Evolutionary conservation across 2,329 filamentous ascomycete genomes (phyloP), one percentile per base, ranked within the genome.

Genomic region (Parafenestella ontariensis): DNA sequence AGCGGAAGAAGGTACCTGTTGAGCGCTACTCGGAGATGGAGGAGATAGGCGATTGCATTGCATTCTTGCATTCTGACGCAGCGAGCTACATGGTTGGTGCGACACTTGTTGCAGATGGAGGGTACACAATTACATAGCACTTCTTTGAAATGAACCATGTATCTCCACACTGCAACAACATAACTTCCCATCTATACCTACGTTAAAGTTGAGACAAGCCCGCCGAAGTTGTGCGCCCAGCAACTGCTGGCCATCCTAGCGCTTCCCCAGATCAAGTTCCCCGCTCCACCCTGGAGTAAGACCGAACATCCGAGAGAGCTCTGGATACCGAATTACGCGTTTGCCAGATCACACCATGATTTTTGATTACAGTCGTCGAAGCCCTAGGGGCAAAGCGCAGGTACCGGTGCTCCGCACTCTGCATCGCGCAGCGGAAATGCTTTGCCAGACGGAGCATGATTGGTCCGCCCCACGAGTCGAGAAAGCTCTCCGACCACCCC

Each of bases 61-160:
- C 87, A 17, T 92, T 88, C 69, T 72, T 92, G 41, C 87, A 87
- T 1, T 89, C 87, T 54, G 87, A 91, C 24, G 89, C 92, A 67
- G 87, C 86, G 0, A 81, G 79, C 3, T 91, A 92, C 64, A 84
- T 92, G 58, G 91, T 88, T 0, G 89, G 89, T 0, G 81, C 87
- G n/a, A 88, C 89, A 58, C 77, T 91, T 57, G 84, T 89, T 48
- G 83, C 89, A 39, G 84, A 87, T 74, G 85, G 85, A 15, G 71
- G 70, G 15, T 71, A 70, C 40, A 66, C 68, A 5, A 57, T 69
- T n/a, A 28, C 41, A 34, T 62, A 55, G 40, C 9, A 21, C n/a
- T 15, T 40, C 13, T 40, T 13, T 4, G 6, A 15, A 40, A 23
- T 23, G 18, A 6, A 39, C 3, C 18, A 1, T 8, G 3, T 31